Evolutionary conservation across 352 stramenopile genomes (phyloP).

Genomic region (Discostella stelligera): DNA sequence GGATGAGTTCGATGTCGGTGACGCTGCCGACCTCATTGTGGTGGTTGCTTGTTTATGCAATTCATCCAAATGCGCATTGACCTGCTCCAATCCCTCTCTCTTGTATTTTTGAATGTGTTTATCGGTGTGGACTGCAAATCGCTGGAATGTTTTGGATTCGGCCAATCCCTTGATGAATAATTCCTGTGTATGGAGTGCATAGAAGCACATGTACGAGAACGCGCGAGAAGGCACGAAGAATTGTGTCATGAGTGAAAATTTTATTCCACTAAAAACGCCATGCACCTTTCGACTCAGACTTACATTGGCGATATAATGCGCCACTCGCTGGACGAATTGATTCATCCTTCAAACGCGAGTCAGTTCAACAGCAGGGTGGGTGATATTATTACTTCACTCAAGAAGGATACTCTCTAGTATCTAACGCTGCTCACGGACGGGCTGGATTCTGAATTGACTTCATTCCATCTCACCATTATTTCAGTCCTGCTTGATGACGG

Average conservation of each 20-base stretch:
- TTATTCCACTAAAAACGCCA: too few relatives aligned
- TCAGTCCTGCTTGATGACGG: too few relatives aligned
- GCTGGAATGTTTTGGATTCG: constrained; percentile 77
- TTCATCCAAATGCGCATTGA: constrained; percentile 66
- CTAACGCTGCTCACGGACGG: too few relatives aligned
- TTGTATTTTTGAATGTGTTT: constrained; percentile 65
- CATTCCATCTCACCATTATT: too few relatives aligned
- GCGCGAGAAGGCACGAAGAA: too few relatives aligned
- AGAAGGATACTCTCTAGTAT: too few relatives aligned
- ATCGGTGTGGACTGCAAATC: constrained; percentile 70
- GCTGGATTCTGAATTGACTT: too few relatives aligned
- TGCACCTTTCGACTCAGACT: constrained; percentile 16
- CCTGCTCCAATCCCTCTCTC: constrained; percentile 60
- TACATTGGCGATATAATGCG: constrained; percentile 74
- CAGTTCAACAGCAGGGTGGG: too few relatives aligned
- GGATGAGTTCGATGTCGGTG: not conserved
- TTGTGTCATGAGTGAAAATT: too few relatives aligned
- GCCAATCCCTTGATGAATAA: constrained; percentile 78
- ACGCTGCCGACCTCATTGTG: constrained; percentile 12
- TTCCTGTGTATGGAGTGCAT: constrained; percentile 62
- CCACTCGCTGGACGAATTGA: constrained; percentile 74
- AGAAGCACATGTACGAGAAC: too few relatives aligned
- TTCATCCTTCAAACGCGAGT: constrained; percentile 50
- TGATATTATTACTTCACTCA: too few relatives aligned
- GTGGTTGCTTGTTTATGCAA: constrained; percentile 55